Evolutionary conservation across 2,329 filamentous ascomycete species (phyloP).

Genomic region (Botrytis fabae): DNA sequence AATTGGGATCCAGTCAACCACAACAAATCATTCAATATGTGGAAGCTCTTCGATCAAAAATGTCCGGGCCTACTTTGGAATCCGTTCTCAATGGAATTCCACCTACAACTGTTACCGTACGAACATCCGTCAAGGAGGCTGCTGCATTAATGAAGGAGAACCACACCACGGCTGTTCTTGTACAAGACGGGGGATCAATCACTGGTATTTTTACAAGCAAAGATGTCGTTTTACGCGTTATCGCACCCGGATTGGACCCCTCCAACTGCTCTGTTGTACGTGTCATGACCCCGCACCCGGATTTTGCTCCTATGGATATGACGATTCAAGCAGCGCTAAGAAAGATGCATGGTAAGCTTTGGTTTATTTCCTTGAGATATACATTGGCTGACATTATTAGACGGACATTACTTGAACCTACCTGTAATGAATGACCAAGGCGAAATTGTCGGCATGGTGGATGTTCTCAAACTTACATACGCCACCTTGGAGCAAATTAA

Average conservation of each 20-base stretch:
- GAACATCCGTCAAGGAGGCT: constrained; percentile 94
- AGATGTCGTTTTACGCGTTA: constrained; percentile 96
- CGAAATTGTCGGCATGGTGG: constrained; percentile 99
- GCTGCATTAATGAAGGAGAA: constrained; percentile 98
- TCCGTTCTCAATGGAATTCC: constrained; percentile 89
- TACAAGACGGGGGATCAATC: constrained; percentile 95
- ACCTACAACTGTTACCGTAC: constrained; percentile 90
- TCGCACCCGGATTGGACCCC: constrained; percentile 92
- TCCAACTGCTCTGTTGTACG: constrained; percentile 94
- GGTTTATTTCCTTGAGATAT: not conserved
- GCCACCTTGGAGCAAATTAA: constrained; percentile 98
- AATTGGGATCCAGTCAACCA: constrained; percentile 91
- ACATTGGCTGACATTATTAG: constrained; percentile 48
- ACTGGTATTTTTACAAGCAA: constrained; percentile 99
- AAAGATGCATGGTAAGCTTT: constrained; percentile 92
- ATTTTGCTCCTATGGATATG: constrained; percentile 99
- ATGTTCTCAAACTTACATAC: constrained; percentile 97
- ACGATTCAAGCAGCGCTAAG: constrained; percentile 95
- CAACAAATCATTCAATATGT: constrained; percentile 99
- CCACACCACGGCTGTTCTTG: constrained; percentile 92
- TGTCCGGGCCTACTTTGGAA: constrained; percentile 96
- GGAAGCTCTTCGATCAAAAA: constrained; percentile 89
- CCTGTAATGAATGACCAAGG: constrained; percentile 97
- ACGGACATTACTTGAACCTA: constrained; percentile 96
- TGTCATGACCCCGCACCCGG: constrained; percentile 98